Conservation (phyloP, 192 early-diverging fungal genomes). For the Obelidium mucronatum region DNA sequence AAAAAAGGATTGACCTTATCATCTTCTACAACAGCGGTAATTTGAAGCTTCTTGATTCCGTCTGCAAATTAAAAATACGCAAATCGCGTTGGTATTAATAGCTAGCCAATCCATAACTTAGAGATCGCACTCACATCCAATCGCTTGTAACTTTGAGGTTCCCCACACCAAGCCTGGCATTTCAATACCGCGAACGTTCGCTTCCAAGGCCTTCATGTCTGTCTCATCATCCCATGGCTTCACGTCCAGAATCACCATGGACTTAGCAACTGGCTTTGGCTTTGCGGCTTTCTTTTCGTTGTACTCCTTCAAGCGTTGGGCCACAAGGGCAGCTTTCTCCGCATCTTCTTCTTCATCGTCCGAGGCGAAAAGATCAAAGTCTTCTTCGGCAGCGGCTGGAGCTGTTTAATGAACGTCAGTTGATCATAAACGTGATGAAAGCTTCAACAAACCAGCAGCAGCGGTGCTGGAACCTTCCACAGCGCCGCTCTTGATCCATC, state of each 20-base stretch:
- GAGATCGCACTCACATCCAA: too few relatives aligned
- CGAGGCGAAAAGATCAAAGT: slow-evolving; percentile 19
- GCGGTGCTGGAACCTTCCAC: not conserved
- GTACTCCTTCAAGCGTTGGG: slow-evolving; percentile 90
- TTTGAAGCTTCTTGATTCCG: slow-evolving; percentile 96
- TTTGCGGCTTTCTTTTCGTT: slow-evolving; percentile 50
- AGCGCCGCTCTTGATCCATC: not conserved
- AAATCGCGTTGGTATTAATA: too few relatives aligned
- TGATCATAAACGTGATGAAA: not conserved
- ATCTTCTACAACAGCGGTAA: slow-evolving; percentile 91
- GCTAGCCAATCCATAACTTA: too few relatives aligned
- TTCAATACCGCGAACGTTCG: slow-evolving; percentile 71
- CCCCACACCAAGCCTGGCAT: slow-evolving; percentile 96
- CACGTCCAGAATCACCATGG: slow-evolving; percentile 88
- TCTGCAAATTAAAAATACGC: too few relatives aligned
- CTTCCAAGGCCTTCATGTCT: slow-evolving; percentile 75
- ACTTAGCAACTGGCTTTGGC: slow-evolving; percentile 89
- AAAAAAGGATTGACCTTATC: slow-evolving; percentile 89
- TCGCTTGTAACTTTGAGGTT: slow-evolving; percentile 72
- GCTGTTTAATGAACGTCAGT: not conserved
- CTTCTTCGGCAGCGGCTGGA: not conserved
- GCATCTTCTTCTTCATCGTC: slow-evolving; percentile 88
- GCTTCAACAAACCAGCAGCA: too few relatives aligned
- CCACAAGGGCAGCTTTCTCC: slow-evolving; percentile 87
- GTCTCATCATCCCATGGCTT: slow-evolving; percentile 99